Base-by-base conservation (phyloP, 208 protist genomes). In the Crithidia mellificae region DNA sequence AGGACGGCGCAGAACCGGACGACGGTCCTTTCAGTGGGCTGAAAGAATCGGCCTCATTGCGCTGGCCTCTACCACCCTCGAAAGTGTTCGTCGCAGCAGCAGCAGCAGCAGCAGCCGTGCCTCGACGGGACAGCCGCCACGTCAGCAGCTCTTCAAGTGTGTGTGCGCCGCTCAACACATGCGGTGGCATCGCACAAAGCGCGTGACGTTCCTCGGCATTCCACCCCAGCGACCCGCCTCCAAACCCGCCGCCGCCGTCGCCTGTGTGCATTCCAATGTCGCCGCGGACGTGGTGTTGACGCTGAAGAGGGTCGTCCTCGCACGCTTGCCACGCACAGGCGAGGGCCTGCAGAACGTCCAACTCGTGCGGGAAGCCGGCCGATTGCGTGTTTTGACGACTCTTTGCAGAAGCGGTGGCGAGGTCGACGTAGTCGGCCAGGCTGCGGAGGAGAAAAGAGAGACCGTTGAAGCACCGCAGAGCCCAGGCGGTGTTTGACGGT, bases 401-500 rank as follows among this genome's bases (percentile, higher is more conserved):
- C 19, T 29, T 39, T 4, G 7, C 32, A n/a, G 39, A 50, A 9
- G 38, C 61, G 6, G 43, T 25, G 15, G 51, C 24, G 15, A 76
- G 30, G 24, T 76, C 70, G 5, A 70, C 15, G 63, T 76, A 76
- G 63, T 70, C 70, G 24, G 70, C 52, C 12, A 63, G 44, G 55
- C 55, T 29, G 30, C 56, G 70, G 39, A 70, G 55, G 0, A 76
- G 56, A 36, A 30, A 59, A n/a, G 70, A 58, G 47, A 76, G 46
- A 8, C 63, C 70, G 0, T 54, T 32, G 56, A 70, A 65, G 30
- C 52, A 76, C 36, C 70, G 70, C 62, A 76, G 20, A 34, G 70
- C 70, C 70, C 70, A 76, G 9, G 62, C 49, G 22, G 70, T 76
- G 63, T 76, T 65, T 0, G 63, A 54, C 29, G 29, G 6, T 29